phyloP scores from a whole-genome alignment of 306 rosid species.

The Calophaca sinica region DNA sequence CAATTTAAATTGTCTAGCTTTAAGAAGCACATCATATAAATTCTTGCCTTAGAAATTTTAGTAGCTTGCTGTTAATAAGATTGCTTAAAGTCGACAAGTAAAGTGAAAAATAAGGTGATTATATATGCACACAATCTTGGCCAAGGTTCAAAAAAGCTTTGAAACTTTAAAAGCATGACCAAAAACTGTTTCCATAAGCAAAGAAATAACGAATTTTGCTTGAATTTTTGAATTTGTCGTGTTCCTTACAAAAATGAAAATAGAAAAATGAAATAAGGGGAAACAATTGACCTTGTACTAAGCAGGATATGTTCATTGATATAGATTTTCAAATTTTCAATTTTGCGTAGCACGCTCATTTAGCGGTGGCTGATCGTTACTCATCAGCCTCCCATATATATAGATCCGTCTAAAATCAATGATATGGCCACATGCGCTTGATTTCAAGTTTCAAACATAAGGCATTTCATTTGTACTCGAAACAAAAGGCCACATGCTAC shows the following conservation, averaged over 20 bases:
- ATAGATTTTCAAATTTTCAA: neutral
- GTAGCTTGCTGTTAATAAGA: neutral
- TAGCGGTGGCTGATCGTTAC: neutral
- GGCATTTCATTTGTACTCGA: no score
- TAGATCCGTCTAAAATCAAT: no score
- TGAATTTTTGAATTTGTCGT: neutral
- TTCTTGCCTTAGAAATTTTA: neutral
- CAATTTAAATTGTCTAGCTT: neutral
- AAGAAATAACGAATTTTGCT: conserved; percentile 2
- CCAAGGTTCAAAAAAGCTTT: neutral
- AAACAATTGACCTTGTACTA: neutral
- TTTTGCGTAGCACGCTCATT: no score
- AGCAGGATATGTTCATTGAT: neutral
- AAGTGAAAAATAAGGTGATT: neutral
- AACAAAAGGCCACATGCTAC: no score
- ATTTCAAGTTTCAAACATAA: no score
- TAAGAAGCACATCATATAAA: neutral
- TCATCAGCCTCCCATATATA: no score
- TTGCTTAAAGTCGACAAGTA: neutral
- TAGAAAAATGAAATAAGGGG: no score
- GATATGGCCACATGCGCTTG: no score
- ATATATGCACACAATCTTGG: neutral
- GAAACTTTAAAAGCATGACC: conserved; percentile 23
- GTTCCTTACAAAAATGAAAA: neutral
- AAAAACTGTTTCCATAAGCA: conserved; percentile 16